Percentiles rank a stretch among this genome's conserved stretches.
Conservation (phyloP, 371 early-diverging fungal species). For the Lichtheimia hyalospora region DNA sequence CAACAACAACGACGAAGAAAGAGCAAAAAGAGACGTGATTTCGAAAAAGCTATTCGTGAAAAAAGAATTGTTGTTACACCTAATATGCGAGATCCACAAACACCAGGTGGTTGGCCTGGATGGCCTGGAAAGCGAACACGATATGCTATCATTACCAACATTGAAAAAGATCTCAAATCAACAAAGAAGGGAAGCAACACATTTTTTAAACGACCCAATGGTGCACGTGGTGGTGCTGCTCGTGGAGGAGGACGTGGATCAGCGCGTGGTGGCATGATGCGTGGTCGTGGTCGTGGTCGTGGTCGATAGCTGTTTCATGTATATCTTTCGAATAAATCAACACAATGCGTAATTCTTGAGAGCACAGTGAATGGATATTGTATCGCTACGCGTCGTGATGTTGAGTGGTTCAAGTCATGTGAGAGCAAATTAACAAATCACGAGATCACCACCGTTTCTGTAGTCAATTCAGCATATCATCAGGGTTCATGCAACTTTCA, state of each 20-base stretch:
- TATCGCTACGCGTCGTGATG: no score
- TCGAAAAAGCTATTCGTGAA: constrained; percentile 35
- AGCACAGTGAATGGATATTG: no score
- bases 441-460: no score
- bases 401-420: no score
- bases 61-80: constrained; percentile 25
- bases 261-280: neutral
- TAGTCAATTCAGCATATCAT: no score
- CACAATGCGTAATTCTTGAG: no score
- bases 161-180: constrained; percentile 7
- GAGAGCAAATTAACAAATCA: no score
- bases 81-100: constrained; percentile 40
- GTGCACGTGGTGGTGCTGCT: constrained; percentile 7
- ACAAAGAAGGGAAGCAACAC: neutral
- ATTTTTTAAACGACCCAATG: neutral
- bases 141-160: constrained; percentile 27
- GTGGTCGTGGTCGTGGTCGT: neutral
- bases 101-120: constrained; percentile 48
- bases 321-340: no score
- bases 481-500: no score
- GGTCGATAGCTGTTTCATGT: no score
- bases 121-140: constrained; percentile 45
- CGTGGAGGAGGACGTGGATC: neutral
- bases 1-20: constrained; percentile 25
- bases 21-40: constrained; percentile 47